Conservation (phyloP, 306 rosid species). For the Luffa acutangula region DNA sequence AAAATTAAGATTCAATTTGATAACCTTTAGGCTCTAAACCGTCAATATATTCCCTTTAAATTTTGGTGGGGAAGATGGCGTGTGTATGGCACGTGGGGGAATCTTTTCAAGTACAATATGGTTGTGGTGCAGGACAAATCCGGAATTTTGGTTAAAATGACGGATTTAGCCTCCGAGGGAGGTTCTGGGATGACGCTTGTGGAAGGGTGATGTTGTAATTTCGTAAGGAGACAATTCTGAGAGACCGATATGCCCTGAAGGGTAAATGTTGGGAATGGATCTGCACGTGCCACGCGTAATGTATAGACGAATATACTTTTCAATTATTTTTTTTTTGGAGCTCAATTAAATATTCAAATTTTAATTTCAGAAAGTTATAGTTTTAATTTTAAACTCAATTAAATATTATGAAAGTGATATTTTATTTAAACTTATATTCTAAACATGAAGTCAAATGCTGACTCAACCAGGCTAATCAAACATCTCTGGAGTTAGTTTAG, state of each 20-base stretch:
- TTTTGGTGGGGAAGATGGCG: neutral
- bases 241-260: neutral
- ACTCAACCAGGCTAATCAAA: no score
- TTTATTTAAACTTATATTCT: no score
- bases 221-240: neutral
- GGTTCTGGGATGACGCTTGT: neutral
- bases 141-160: neutral
- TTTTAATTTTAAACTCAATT: no score
- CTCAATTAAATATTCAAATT: no score
- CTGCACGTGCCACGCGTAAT: neutral
- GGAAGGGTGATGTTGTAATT: neutral
- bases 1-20: no score
- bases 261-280: neutral
- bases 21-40: no score
- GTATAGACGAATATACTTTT: neutral
- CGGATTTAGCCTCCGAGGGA: neutral
- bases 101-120: neutral
- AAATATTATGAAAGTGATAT: no score
- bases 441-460: no score
- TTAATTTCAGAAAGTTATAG: no score
- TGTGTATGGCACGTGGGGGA: constrained; percentile 7
- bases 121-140: neutral
- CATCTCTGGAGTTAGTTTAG: no score
- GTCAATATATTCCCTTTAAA: no score
- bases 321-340: no score